A percentile compares a stretch with the other conserved stretches of the same genome.
Conservation (phyloP, 2,329 filamentous ascomycete species). For the Aspergillus novofumigatus region DNA sequence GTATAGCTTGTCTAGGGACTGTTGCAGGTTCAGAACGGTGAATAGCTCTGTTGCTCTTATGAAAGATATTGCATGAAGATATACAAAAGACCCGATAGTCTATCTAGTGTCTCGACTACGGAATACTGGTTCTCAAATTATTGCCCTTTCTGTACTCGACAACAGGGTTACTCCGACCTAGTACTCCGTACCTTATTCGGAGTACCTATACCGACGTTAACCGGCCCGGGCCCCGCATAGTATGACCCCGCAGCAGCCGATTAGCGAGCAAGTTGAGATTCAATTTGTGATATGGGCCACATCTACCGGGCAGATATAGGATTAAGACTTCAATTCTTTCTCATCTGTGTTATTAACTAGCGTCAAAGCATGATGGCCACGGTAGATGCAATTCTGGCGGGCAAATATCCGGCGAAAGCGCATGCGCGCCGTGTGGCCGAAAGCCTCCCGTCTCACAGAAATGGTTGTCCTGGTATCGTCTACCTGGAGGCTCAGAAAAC, state of each 20-base stretch:
- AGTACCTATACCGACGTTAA: background rate
- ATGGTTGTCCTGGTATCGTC: conserved; percentile 67
- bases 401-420: conserved; percentile 75
- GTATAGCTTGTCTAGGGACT: background rate
- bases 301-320: background rate
- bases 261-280: background rate
- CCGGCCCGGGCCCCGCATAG: conserved; percentile 15
- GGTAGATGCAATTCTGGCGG: conserved; percentile 43
- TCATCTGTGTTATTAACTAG: background rate
- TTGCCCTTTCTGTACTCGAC: background rate
- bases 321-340: background rate
- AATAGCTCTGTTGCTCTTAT: background rate
- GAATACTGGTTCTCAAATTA: background rate
- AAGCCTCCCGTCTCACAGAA: conserved; percentile 62
- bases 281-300: background rate
- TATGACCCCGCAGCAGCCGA: conserved; percentile 6
- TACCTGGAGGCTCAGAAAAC: conserved; percentile 85
- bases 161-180: background rate
- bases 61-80: background rate
- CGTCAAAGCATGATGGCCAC: conserved; percentile 24
- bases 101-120: background rate
- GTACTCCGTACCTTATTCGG: background rate
- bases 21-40: background rate
- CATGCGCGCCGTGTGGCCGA: conserved; percentile 82
- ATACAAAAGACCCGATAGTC: background rate